These are phyloP conservation scores for Hippophae gyantsensis DNA, from an alignment of 306 rosid species.

Conservation along the genomic window DNA sequence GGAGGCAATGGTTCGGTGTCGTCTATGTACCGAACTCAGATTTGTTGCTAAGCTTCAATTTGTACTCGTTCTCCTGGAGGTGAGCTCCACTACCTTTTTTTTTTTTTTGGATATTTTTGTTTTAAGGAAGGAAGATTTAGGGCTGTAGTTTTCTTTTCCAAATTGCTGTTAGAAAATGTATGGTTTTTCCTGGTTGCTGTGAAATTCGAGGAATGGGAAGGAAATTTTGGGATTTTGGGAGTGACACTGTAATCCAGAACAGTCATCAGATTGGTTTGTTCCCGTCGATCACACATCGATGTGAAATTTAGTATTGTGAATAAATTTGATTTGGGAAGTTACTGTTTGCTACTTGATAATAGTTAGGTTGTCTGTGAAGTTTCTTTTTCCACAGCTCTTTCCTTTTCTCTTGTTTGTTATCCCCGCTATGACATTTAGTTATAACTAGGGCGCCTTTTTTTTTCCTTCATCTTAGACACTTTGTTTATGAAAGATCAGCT, in stretches of 20 bases:
- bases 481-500: slow-evolving; percentile 12
- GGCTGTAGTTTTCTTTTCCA: slow-evolving; percentile 16
- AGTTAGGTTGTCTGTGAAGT: neutral
- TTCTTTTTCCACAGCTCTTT: slow-evolving; percentile 11
- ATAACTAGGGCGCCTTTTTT: too few species aligned
- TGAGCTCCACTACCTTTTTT: slow-evolving; percentile 26
- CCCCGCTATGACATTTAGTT: neutral
- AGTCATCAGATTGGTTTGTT: slow-evolving; percentile 7
- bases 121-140: slow-evolving; percentile 15
- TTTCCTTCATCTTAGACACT: neutral
- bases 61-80: slow-evolving; percentile 45
- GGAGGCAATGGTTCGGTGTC: slow-evolving; percentile 52
- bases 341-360: slow-evolving; percentile 6
- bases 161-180: neutral
- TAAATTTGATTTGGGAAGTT: slow-evolving; percentile 13
- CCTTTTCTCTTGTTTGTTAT: slow-evolving; percentile 3
- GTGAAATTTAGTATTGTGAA: slow-evolving; percentile 15
- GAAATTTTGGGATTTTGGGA: slow-evolving; percentile 7
- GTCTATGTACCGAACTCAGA: slow-evolving; percentile 37
- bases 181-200: slow-evolving; percentile 17
- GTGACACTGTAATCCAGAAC: slow-evolving; percentile 6
- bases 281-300: slow-evolving; percentile 8
- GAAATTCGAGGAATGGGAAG: slow-evolving; percentile 14
- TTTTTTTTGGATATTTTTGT: neutral
- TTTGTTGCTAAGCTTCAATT: slow-evolving; percentile 40